Percentiles rank a stretch among this genome's conserved stretches.
Conservation (phyloP, 371 early-diverging fungal species). For the Lichtheimia corymbifera region DNA sequence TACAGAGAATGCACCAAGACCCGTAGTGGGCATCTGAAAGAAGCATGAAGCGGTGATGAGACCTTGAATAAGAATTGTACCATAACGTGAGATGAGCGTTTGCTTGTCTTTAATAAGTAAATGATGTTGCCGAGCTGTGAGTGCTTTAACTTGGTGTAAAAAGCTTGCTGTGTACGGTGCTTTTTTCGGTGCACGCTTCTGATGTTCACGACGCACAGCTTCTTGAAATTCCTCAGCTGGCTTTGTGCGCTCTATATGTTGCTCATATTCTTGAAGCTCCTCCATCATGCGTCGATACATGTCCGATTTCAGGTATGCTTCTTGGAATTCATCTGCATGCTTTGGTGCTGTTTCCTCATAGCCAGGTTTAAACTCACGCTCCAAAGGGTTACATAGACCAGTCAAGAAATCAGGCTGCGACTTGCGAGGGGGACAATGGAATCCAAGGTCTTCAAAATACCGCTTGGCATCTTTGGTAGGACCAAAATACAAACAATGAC, state of each 20-base stretch:
- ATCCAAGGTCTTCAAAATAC: constrained; percentile 72
- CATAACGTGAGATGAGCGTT: constrained; percentile 51
- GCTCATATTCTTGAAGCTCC: constrained; percentile 10
- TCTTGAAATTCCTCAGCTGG: constrained; percentile 41
- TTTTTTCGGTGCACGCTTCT: constrained; percentile 32
- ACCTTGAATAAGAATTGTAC: constrained; percentile 61
- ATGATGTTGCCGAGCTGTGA: constrained; percentile 51
- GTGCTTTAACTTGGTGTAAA: constrained; percentile 45
- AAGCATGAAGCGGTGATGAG: constrained; percentile 70
- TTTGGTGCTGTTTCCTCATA: constrained; percentile 50
- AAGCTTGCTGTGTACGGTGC: constrained; percentile 54
- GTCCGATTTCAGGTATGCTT: constrained; percentile 35
- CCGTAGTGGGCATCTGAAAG: constrained; percentile 50
- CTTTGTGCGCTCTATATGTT: constrained; percentile 14
- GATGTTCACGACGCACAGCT: constrained; percentile 40
- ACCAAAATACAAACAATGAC: constrained; percentile 77
- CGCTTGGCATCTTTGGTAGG: constrained; percentile 61
- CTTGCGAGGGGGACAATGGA: constrained; percentile 68
- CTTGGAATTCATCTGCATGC: constrained; percentile 49
- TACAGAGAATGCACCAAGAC: constrained; percentile 59
- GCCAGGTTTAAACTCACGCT: constrained; percentile 59
- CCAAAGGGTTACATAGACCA: constrained; percentile 64
- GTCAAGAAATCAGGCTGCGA: constrained; percentile 80
- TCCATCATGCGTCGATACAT: constrained; percentile 45
- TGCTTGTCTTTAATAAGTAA: constrained; percentile 45